Conservation (phyloP, 2,329 filamentous ascomycete genomes). For the Clarireedia paspali region DNA sequence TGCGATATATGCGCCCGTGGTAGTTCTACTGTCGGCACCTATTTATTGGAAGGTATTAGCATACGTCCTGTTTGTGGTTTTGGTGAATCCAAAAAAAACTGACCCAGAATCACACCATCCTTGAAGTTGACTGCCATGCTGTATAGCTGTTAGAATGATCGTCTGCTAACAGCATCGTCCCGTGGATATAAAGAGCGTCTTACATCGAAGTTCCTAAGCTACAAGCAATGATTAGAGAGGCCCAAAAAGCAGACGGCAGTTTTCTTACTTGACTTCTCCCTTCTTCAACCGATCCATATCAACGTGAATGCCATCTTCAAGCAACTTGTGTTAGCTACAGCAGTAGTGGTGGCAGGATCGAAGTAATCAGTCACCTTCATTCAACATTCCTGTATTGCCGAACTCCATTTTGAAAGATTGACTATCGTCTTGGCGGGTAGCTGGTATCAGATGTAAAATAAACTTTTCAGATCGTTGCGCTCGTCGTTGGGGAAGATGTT, state of each 20-base stretch:
- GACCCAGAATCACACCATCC: slow-evolving; percentile 89
- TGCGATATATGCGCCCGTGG: slow-evolving; percentile 95
- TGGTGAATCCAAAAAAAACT: slow-evolving; percentile 20
- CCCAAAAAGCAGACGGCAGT: background rate
- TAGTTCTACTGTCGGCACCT: slow-evolving; percentile 95
- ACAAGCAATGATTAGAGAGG: slow-evolving; percentile 9
- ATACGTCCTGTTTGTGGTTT: background rate
- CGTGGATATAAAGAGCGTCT: slow-evolving; percentile 29
- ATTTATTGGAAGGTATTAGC: slow-evolving; percentile 12
- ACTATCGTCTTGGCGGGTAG: slow-evolving; percentile 3
- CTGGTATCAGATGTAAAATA: slow-evolving; percentile 22
- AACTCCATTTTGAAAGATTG: slow-evolving; percentile 48
- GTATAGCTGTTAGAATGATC: slow-evolving; percentile 25
- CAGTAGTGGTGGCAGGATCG: slow-evolving; percentile 12
- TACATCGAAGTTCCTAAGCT: slow-evolving; percentile 98
- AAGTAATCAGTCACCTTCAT: slow-evolving; percentile 44
- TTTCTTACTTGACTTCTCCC: slow-evolving; percentile 91
- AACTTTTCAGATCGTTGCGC: slow-evolving; percentile 4
- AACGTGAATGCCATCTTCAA: slow-evolving; percentile 91
- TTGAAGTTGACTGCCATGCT: slow-evolving; percentile 99
- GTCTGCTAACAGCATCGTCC: slow-evolving; percentile 13
- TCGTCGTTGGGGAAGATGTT: background rate
- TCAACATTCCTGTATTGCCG: slow-evolving; percentile 52
- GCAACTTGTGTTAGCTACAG: slow-evolving; percentile 25
- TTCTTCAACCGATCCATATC: slow-evolving; percentile 99